Conservation (phyloP, 129 eudicot species). For the Pittosporum tobira region DNA sequence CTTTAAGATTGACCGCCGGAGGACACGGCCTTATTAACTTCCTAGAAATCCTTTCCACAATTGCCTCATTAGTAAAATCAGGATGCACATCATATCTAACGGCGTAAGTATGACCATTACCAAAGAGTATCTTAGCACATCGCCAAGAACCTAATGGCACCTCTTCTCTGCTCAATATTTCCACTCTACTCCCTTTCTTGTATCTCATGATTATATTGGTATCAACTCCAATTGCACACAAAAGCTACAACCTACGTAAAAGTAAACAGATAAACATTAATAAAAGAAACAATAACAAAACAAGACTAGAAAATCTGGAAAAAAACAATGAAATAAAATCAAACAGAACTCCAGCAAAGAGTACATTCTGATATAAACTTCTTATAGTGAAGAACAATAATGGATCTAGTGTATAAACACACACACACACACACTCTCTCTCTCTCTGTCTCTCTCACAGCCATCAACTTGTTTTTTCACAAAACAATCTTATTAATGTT, state of each 20-base stretch:
- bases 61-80: conserved; percentile 20
- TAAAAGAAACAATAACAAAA: conserved; percentile 11
- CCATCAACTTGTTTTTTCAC: no score
- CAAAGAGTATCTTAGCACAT: conserved; percentile 43
- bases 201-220: conserved; percentile 35
- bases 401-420: no score
- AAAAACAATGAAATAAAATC: neutral
- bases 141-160: conserved; percentile 54
- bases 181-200: conserved; percentile 48
- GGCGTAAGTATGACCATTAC: conserved; percentile 35
- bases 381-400: neutral
- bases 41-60: conserved; percentile 37
- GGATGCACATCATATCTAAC: conserved; percentile 38
- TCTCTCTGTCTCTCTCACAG: no score
- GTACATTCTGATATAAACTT: neutral
- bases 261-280: neutral
- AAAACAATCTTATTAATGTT: no score
- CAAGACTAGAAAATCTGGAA: neutral
- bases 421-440: no score
- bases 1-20: conserved; percentile 28
- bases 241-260: neutral
- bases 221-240: conserved; percentile 2
- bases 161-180: conserved; percentile 44
- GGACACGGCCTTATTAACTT: conserved; percentile 59
- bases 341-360: neutral